Evolutionary conservation across 2,329 filamentous ascomycete species (phyloP).

Genomic region (Botrytis paeoniae): DNA sequence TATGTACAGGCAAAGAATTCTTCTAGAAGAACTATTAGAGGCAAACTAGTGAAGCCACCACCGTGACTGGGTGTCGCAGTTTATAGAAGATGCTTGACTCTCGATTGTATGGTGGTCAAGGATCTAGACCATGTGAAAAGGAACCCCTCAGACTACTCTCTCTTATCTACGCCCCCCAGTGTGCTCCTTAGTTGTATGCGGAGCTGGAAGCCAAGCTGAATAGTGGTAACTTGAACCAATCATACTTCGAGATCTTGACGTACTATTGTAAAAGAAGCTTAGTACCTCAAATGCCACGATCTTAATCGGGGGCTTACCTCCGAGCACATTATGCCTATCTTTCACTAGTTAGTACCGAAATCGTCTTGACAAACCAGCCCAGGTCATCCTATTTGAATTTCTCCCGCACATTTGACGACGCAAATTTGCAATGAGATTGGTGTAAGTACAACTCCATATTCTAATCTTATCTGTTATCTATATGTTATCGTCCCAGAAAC

Average conservation of each 20-base stretch:
- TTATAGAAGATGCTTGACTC: neutral
- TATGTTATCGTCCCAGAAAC: neutral
- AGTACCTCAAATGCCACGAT: neutral
- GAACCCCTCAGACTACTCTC: neutral
- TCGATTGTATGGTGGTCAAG: neutral
- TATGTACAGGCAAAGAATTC: neutral
- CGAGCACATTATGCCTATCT: neutral
- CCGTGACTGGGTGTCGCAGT: neutral
- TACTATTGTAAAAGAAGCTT: neutral
- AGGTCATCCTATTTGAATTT: neutral
- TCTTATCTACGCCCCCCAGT: neutral
- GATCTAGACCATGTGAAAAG: neutral
- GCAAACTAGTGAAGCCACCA: neutral
- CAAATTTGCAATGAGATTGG: slow-evolving; percentile 3
- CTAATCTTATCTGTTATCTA: slow-evolving; percentile 3
- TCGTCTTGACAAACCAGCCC: neutral
- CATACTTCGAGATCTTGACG: neutral
- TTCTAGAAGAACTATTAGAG: slow-evolving; percentile 4
- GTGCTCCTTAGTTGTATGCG: neutral
- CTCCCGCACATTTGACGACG: neutral
- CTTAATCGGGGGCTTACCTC: neutral
- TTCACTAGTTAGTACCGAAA: neutral
- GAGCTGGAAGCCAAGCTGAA: neutral
- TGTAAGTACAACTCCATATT: neutral
- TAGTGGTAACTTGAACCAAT: neutral